Percentiles rank a stretch among this genome's conserved stretches.
Conservation (phyloP, 2,329 filamentous ascomycete genomes). For the Verticillium longisporum region DNA sequence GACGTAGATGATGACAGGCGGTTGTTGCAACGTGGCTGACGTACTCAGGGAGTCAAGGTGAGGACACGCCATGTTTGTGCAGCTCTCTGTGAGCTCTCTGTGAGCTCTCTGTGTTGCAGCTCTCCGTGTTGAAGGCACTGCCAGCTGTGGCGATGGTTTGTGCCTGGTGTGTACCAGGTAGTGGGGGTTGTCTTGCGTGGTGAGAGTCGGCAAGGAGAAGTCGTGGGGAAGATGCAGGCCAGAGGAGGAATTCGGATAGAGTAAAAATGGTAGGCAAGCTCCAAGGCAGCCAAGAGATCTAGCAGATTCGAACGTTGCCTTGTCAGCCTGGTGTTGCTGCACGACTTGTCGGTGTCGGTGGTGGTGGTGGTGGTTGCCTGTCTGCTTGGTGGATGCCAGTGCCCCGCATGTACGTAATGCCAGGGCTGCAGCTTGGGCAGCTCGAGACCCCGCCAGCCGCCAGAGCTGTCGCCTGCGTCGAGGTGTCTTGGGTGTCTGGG, state of each 20-base stretch:
- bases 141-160: background rate
- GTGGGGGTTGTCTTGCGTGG: background rate
- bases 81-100: background rate
- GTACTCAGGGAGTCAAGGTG: constrained; percentile 38
- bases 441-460: background rate
- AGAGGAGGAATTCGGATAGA: background rate
- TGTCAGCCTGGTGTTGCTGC: background rate
- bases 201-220: background rate
- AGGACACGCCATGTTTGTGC: constrained; percentile 34
- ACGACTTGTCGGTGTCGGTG: background rate
- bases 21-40: constrained; percentile 8
- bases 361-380: background rate
- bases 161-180: too few relatives aligned
- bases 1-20: background rate
- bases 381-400: background rate
- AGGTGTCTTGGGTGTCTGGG: too few relatives aligned
- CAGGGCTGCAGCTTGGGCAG: background rate
- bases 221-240: background rate
- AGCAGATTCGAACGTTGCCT: background rate
- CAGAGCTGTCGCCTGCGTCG: too few relatives aligned
- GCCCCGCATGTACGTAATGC: constrained; percentile 1
- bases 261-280: background rate
- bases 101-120: background rate
- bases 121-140: background rate
- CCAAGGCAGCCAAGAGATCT: background rate